Conservation (phyloP, 2,329 filamentous ascomycete species). For the Aspergillus japonicus region DNA sequence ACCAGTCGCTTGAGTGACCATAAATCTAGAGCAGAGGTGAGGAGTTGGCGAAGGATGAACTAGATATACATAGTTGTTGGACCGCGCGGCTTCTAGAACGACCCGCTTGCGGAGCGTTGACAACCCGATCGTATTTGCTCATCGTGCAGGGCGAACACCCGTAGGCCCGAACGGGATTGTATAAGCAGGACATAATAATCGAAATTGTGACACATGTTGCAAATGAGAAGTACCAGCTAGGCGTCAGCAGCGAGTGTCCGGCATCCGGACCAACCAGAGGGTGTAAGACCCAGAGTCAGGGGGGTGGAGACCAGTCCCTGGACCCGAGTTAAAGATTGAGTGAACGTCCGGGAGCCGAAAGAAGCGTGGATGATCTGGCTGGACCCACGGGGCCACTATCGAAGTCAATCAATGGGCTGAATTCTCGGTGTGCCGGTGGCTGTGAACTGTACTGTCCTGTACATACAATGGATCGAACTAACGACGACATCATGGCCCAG, state of each 20-base stretch:
- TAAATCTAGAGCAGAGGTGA: background rate
- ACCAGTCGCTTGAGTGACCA: too few species aligned
- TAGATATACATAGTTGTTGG: background rate
- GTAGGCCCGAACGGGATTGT: conserved; percentile 1
- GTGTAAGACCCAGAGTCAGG: background rate
- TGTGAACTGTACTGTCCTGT: too few species aligned
- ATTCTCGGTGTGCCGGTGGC: too few species aligned
- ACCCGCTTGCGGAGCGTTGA: conserved; percentile 2
- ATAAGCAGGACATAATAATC: background rate
- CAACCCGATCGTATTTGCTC: background rate
- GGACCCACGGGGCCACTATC: background rate
- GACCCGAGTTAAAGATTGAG: background rate
- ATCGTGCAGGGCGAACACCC: conserved; percentile 4
- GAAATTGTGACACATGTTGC: background rate
- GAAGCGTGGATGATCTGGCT: background rate
- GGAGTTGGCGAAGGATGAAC: background rate
- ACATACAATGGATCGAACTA: too few species aligned
- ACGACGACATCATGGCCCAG: too few species aligned
- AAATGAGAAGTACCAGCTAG: background rate
- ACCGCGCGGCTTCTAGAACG: conserved; percentile 1
- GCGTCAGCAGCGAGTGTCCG: background rate
- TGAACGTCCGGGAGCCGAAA: background rate
- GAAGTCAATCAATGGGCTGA: background rate
- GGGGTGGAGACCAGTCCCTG: background rate
- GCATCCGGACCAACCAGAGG: conserved; percentile 6